These are phyloP conservation scores for Polychytrium aggregatum DNA, from an alignment of 192 early-diverging fungal species.

Conservation along the genomic window DNA sequence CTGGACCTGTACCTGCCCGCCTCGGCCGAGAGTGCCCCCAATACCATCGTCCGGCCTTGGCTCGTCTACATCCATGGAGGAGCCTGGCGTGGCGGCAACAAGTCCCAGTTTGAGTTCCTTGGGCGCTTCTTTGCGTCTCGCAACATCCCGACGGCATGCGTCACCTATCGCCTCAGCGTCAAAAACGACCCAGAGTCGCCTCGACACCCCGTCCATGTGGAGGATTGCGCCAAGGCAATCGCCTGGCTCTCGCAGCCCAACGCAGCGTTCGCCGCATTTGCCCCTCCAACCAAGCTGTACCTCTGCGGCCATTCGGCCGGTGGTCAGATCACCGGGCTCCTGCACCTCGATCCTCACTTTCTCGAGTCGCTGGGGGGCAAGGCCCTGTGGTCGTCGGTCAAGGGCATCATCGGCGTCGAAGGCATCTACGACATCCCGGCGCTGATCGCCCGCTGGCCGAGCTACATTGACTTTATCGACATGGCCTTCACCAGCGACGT, in stretches of 20 bases:
- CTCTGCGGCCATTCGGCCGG: slow-evolving; percentile 72
- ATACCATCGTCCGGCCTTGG: slow-evolving; percentile 23
- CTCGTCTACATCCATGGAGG: slow-evolving; percentile 76
- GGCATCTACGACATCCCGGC: slow-evolving; percentile 75
- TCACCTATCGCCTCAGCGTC: slow-evolving; percentile 59
- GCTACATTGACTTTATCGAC: slow-evolving; percentile 60
- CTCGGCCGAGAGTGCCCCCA: not conserved
- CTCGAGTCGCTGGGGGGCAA: slow-evolving; percentile 9
- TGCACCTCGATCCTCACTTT: slow-evolving; percentile 40
- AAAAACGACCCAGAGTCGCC: too few species aligned
- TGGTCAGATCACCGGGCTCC: slow-evolving; percentile 53
- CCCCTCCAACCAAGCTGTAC: slow-evolving; percentile 20
- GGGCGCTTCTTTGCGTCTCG: slow-evolving; percentile 34
- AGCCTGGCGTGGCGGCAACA: slow-evolving; percentile 75
- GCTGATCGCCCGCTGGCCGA: slow-evolving; percentile 49
- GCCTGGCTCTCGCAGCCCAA: slow-evolving; percentile 2
- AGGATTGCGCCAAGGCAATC: slow-evolving; percentile 29
- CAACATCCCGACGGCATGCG: slow-evolving; percentile 48
- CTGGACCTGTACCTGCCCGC: slow-evolving; percentile 55
- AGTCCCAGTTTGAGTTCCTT: slow-evolving; percentile 38
- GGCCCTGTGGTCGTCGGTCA: not conserved
- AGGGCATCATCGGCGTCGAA: slow-evolving; percentile 62
- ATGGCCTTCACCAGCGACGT: slow-evolving; percentile 51
- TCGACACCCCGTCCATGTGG: slow-evolving; percentile 55
- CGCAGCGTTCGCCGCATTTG: not conserved